Evolutionary conservation across 2,329 filamentous ascomycete species (phyloP).

Genomic region (Penicillium sp.): DNA sequence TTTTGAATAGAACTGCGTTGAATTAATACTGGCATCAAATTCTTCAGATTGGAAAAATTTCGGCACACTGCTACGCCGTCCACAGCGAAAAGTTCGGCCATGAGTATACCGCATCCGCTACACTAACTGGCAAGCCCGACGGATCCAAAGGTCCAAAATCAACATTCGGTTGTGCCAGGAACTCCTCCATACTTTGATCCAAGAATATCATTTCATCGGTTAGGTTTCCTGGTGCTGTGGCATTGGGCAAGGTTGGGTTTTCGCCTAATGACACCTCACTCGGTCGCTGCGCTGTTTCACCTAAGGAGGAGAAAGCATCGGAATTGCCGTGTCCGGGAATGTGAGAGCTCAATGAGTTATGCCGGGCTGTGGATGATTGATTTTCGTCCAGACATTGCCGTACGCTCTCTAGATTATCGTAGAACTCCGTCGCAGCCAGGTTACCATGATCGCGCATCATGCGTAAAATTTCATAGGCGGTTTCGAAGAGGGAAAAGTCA

Average conservation of each 20-base stretch:
- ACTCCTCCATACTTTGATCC: slow-evolving; percentile 25
- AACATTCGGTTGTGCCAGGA: slow-evolving; percentile 18
- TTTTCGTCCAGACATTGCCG: slow-evolving; percentile 15
- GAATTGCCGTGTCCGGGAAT: background rate
- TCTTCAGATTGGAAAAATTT: too few species aligned
- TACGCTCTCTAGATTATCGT: slow-evolving; percentile 28
- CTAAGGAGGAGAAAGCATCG: background rate
- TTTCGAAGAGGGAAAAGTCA: slow-evolving; percentile 31
- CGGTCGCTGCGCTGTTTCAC: background rate
- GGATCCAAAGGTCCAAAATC: slow-evolving; percentile 20
- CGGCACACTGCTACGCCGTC: slow-evolving; percentile 12
- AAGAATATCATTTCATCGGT: slow-evolving; percentile 20
- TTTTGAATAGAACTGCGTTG: too few species aligned
- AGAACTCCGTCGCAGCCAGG: slow-evolving; percentile 34
- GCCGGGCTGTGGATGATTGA: background rate
- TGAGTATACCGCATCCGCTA: slow-evolving; percentile 21
- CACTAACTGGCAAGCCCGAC: slow-evolving; percentile 15
- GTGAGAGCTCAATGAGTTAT: background rate
- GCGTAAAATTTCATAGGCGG: slow-evolving; percentile 29
- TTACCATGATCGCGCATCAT: slow-evolving; percentile 35
- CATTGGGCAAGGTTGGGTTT: slow-evolving; percentile 5
- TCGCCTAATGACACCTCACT: background rate
- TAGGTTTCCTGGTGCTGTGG: background rate
- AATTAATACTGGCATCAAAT: too few species aligned
- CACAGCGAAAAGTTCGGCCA: slow-evolving; percentile 24